Conservation (phyloP, 202 grass and related monocot species). For the Setaria italica region DNA sequence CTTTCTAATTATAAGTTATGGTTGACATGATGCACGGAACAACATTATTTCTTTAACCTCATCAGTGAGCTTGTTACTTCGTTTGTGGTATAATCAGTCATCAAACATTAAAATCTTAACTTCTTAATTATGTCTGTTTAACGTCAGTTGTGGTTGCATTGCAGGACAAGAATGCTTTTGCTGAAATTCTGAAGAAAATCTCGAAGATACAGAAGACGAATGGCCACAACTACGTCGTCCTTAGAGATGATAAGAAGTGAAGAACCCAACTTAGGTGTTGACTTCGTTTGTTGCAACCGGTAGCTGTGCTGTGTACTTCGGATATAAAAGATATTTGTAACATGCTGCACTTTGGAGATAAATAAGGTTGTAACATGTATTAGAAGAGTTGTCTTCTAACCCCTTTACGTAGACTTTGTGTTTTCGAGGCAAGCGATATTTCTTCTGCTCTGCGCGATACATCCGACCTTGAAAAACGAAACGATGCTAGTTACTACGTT, state of each 20-base stretch:
- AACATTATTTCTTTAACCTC: constrained; percentile 30
- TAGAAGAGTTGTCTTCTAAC: too few relatives aligned
- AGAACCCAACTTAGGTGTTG: constrained; percentile 11
- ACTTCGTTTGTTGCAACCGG: background rate
- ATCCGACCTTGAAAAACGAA: too few relatives aligned
- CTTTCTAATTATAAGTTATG: constrained; percentile 26
- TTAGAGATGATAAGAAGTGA: constrained; percentile 82
- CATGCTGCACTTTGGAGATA: background rate
- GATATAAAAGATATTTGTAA: constrained; percentile 35
- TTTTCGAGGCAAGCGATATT: too few relatives aligned
- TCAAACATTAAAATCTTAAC: constrained; percentile 4
- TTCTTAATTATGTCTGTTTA: constrained; percentile 4
- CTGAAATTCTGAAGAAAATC: constrained; percentile 88
- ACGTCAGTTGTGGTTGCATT: constrained; percentile 23
- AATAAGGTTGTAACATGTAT: background rate
- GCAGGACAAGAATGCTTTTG: constrained; percentile 93
- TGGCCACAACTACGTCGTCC: constrained; percentile 84
- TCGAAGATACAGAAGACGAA: constrained; percentile 96
- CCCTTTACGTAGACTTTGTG: too few relatives aligned
- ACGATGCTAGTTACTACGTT: too few relatives aligned
- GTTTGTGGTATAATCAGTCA: background rate
- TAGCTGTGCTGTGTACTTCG: background rate
- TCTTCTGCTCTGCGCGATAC: too few relatives aligned
- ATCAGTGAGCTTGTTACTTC: background rate
- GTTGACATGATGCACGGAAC: constrained; percentile 7